Conservation (phyloP, 1,139 yeast genomes). For the Suhomyces bribrorum region DNA sequence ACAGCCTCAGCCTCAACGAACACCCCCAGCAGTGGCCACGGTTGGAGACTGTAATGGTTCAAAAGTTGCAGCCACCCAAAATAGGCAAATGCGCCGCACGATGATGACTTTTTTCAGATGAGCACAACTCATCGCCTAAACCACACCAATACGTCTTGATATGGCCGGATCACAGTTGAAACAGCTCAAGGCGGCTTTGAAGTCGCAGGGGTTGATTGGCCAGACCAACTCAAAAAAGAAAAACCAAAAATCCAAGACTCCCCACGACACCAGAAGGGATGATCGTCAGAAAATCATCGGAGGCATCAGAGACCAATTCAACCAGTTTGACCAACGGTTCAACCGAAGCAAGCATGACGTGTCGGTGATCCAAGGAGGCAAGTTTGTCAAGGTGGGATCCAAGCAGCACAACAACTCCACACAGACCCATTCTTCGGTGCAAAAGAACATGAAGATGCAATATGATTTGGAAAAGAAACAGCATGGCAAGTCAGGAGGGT, state of each 20-base stretch:
- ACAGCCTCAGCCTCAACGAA: too few relatives aligned
- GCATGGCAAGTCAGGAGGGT: conserved; percentile 74
- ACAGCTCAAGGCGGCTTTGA: conserved; percentile 73
- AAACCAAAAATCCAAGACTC: conserved; percentile 54
- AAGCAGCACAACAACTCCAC: conserved; percentile 42
- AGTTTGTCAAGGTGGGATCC: conserved; percentile 59
- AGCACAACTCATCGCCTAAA: neutral
- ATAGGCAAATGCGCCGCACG: conserved; percentile 7
- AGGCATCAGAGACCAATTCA: conserved; percentile 77
- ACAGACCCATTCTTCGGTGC: conserved; percentile 69
- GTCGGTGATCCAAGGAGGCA: conserved; percentile 53
- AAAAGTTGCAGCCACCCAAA: conserved; percentile 1
- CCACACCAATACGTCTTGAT: neutral
- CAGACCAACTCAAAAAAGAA: conserved; percentile 66
- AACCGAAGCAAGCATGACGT: conserved; percentile 71
- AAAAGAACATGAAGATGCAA: conserved; percentile 67
- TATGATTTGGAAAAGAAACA: conserved; percentile 62
- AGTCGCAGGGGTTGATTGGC: conserved; percentile 78
- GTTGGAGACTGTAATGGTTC: too few relatives aligned
- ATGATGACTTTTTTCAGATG: conserved; percentile 3
- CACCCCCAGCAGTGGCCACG: too few relatives aligned
- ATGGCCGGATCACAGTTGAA: conserved; percentile 94
- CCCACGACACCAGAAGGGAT: conserved; percentile 70
- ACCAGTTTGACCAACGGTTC: conserved; percentile 81
- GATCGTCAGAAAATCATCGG: conserved; percentile 58